Evolutionary conservation across 805 yeast genomes (phyloP), one percentile per base, ranked within the genome.

Genomic region (Dipodascopsis uninucleata): DNA sequence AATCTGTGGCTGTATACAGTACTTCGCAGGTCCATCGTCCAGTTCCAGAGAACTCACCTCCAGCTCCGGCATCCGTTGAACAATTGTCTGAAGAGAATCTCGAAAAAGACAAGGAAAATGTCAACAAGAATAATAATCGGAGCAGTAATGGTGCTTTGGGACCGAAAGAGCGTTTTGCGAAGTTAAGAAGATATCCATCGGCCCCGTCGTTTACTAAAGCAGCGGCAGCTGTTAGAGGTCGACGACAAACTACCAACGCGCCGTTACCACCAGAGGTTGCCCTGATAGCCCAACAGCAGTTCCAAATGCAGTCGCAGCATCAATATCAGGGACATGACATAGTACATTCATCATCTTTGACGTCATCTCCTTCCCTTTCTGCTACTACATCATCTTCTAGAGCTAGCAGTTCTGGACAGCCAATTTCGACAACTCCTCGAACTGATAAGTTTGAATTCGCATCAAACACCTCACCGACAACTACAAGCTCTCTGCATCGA

Each of bases 181-280:
- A 37, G 35, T 18, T 49, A 12, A 31, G 47, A 20, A 36, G 53
- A 9, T 46, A 49, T 33, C 53, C 53, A n/a, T 43, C 50, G 6
- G 53, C 53, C 2, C 53, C 53, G 31, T 49, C 51, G 31, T 41
- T 47, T 34, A 37, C 44, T 10, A 40, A 33, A 18, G 47, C 53
- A 2, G 47, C 47, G 1, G 38, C 47, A 3, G 45, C 52, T n/a
- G 47, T 47, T 28, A 41, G 53, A 10, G 38, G 47, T 4, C 38
- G 47, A 7, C 32, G 53, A 14, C 49, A 41, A 29, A 43, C 41
- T 4, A 47, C 53, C 2, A 29, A 50, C 5, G 53, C 31, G 5
- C 26, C 43, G 7, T 32, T 14, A 32, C 42, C 47, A 4, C 17
- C 44, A n/a, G n/a, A n/a, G n/a, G n/a, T n/a, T n/a, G n/a, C n/a